These are phyloP conservation scores for Cladosporium velox DNA, from an alignment of 2,329 filamentous ascomycete genomes.

Conservation along the genomic window DNA sequence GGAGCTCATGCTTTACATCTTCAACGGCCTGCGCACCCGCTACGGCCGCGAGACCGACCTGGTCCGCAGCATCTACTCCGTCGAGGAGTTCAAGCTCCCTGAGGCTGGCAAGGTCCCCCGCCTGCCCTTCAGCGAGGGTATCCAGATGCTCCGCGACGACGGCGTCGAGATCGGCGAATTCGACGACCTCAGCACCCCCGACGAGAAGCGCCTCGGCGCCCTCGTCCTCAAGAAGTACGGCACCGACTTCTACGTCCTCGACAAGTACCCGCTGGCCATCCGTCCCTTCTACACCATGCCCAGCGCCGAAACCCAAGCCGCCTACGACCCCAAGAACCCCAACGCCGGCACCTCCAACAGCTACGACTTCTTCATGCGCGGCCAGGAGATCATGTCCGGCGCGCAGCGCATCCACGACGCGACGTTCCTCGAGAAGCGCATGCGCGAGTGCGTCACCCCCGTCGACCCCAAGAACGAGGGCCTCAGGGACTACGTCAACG, in stretches of 20 bases:
- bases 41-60: conserved; percentile 73
- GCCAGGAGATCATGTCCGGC: conserved; percentile 68
- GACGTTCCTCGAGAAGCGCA: conserved; percentile 58
- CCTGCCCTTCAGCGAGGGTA: conserved; percentile 75
- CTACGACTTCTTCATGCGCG: conserved; percentile 72
- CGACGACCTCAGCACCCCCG: conserved; percentile 76
- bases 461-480: conserved; percentile 61
- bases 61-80: conserved; percentile 72
- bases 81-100: conserved; percentile 75
- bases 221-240: conserved; percentile 85
- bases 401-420: conserved; percentile 67
- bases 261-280: conserved; percentile 89
- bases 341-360: conserved; percentile 62
- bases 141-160: conserved; percentile 74
- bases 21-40: conserved; percentile 68
- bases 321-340: conserved; percentile 44
- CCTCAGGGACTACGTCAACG: conserved; percentile 64
- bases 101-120: conserved; percentile 73
- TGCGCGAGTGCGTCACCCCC: conserved; percentile 58
- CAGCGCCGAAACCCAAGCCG: conserved; percentile 61
- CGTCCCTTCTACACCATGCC: conserved; percentile 92
- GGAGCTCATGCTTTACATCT: conserved; percentile 74
- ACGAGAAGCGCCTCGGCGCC: conserved; percentile 85
- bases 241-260: conserved; percentile 94
- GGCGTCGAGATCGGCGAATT: conserved; percentile 75